phyloP scores from a whole-genome alignment of 139 green algal genomes.

The Eudorina sp. region DNA sequence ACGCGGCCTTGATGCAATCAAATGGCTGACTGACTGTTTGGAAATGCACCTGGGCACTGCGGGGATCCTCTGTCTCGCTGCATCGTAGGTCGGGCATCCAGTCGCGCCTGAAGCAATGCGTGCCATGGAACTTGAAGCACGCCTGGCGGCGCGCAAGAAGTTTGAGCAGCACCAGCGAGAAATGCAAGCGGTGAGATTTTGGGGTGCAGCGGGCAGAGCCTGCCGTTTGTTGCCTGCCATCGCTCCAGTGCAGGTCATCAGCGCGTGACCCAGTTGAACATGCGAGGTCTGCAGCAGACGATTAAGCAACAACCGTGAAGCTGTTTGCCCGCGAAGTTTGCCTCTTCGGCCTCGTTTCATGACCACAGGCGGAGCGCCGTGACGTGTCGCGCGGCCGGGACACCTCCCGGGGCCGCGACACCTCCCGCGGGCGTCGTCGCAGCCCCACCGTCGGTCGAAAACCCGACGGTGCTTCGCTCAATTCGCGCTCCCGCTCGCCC shows the following conservation, averaged over 20 bases:
- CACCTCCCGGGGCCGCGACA: conserved; percentile 32
- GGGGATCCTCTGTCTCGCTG: too few species aligned
- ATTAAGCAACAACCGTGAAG: too few species aligned
- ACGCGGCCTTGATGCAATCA: too few species aligned
- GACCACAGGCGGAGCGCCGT: neutral
- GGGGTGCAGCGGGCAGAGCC: too few species aligned
- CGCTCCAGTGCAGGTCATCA: too few species aligned
- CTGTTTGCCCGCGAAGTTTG: neutral
- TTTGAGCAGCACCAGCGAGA: conserved; percentile 23
- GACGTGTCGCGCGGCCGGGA: conserved; percentile 25
- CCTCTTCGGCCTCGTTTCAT: neutral
- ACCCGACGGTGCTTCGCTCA: neutral
- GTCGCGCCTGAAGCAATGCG: neutral
- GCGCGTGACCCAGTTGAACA: too few species aligned
- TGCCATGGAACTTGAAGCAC: neutral
- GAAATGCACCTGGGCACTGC: too few species aligned
- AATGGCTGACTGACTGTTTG: too few species aligned
- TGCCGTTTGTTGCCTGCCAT: too few species aligned
- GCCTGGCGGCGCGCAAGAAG: conserved; percentile 15
- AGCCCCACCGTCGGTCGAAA: conserved; percentile 31
- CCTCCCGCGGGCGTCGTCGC: conserved; percentile 26
- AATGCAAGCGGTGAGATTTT: conserved; percentile 32
- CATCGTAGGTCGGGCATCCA: neutral
- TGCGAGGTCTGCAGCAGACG: too few species aligned
- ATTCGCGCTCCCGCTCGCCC: conserved; percentile 32